Base-by-base conservation (phyloP, 352 stramenopile species). In the Phytophthora vignae region DNA sequence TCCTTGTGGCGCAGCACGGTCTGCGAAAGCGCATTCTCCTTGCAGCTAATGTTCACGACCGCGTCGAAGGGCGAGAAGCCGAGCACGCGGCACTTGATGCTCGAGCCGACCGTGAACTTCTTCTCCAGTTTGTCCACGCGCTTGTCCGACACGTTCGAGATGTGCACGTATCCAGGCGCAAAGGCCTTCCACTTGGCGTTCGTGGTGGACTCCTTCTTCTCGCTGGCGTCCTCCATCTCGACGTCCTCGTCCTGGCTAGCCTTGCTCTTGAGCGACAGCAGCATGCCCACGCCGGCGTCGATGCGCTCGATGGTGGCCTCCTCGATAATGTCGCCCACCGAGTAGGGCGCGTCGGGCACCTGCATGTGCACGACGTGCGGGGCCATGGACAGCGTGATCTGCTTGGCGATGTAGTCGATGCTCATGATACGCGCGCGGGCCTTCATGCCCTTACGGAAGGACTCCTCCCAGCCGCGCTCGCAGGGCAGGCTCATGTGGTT, bases 81-180 rank as follows among this genome's bases (percentile, higher is more conserved):
- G 33, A 96, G 82, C 19, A 97, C 89, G 31, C 91, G 90, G 70
- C 85, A 92, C 55, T 81, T 77, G 29, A 97, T 53, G 55, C 62
- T 77, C 12, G 87, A 66, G 10, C 83, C 89, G 7, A 96, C 77
- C 3, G 69, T 74, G 52, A 92, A 96, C 48, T 92, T 90, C 74
- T 97, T 97, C 66, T 97, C 90, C 12, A 97, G 83, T 65, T 97
- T 96, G 48, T 97, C 90, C 9, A 97, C 53, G 62, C 88, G 90
- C 25, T 80, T 79, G 75, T 97, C 91, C 11, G 83, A 79, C 12
- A 79, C 83, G 64, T 96, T 95, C 46, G 91, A 97, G 46, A 97
- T 97, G 78, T 97, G 91, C 59, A 96, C 89, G 71, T 95, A 97
- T 56, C 78, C 91, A 5, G 90, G 87, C 36, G 80, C 75, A 65